Percentiles rank a stretch among this genome's conserved stretches.
These are phyloP conservation scores for Eucalyptus victrix DNA, from an alignment of 345 rosid species.

Conservation along the genomic window DNA sequence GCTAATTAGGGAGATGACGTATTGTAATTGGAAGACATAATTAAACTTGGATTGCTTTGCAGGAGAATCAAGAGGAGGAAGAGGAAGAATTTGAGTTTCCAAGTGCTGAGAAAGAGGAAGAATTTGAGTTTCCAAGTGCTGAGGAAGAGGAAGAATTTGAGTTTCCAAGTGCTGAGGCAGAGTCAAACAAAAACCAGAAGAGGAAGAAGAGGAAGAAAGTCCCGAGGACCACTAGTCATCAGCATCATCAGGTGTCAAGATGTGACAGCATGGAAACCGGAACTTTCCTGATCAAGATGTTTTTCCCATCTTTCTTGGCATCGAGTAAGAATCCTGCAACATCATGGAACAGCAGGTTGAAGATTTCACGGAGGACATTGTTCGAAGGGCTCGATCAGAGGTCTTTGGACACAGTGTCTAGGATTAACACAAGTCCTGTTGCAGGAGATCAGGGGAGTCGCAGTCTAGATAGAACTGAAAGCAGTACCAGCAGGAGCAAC, in stretches of 20 bases:
- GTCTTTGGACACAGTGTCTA: not conserved
- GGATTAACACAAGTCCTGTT: slow-evolving; percentile 2
- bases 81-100: not conserved
- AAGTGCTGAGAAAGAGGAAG: not conserved
- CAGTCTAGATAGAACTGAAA: not conserved
- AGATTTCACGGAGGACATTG: slow-evolving; percentile 9
- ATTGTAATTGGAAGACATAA: not conserved
- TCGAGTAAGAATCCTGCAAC: slow-evolving; percentile 2
- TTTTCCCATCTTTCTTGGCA: slow-evolving; percentile 15
- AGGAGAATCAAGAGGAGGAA: not conserved
- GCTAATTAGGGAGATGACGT: not conserved
- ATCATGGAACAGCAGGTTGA: not conserved
- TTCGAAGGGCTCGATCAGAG: not conserved
- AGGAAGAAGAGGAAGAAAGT: not conserved
- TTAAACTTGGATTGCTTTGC: not conserved
- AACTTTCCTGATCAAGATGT: slow-evolving; percentile 30
- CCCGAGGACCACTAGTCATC: not conserved
- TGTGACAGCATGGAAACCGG: slow-evolving; percentile 23
- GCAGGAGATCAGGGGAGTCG: not conserved
- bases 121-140: not conserved
- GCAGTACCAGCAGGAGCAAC: not conserved
- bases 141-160: not conserved
- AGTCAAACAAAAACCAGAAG: not conserved
- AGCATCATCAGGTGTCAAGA: slow-evolving; percentile 6
- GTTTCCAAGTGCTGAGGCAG: not conserved